Base-by-base conservation (phyloP, 2,329 filamentous ascomycete genomes). In the Penicillium sp. region DNA sequence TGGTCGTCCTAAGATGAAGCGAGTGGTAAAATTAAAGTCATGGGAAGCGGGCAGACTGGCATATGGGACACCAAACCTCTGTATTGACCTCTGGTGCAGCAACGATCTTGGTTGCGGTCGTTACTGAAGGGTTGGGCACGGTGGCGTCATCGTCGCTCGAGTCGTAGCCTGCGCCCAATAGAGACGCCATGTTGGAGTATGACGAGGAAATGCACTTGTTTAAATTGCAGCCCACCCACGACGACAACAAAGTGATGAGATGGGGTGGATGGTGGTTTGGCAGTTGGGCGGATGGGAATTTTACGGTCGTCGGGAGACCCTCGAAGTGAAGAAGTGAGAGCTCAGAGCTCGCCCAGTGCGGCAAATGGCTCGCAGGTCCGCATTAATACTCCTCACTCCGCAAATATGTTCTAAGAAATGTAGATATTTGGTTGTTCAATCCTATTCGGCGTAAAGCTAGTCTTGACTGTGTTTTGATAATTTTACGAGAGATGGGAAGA, bases 1-100 rank as follows among this genome's bases (percentile, higher is more conserved):
- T 63, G 47, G 56, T 61, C 54, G 58, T 56, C 38, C 55, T 17
- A 13, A 47, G 17, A 22, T 10, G 9, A 22, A 10, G 24, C 15
- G 15, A 17, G 44, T 35, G 9, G 42, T 26, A 19, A 17, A 53
- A 56, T n/a, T 35, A n/a, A 45, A 30, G 42, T 33, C 17, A 56
- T 19, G 33, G 51, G 30, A 28, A 56, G 22, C 26, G 44, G 28
- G 42, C 19, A 33, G 55, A 55, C 37, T 53, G 56, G 56, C 61
- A 38, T 42, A 64, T 57, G 62, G 72, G 73, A 73, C 78, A 83
- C 82, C 82, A 82, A 83, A 85, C 83, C 81, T 85, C 82, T 81
- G 82, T 77, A 67, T 82, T 82, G 66, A 85, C 82, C 70, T 85
- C 82, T 66, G 83, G 83, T 58, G 83, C 83, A 35, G 82, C 81